Evolutionary conservation across 2,329 filamentous ascomycete genomes (phyloP).

Genomic region (Arthrobotrys entomopaga): DNA sequence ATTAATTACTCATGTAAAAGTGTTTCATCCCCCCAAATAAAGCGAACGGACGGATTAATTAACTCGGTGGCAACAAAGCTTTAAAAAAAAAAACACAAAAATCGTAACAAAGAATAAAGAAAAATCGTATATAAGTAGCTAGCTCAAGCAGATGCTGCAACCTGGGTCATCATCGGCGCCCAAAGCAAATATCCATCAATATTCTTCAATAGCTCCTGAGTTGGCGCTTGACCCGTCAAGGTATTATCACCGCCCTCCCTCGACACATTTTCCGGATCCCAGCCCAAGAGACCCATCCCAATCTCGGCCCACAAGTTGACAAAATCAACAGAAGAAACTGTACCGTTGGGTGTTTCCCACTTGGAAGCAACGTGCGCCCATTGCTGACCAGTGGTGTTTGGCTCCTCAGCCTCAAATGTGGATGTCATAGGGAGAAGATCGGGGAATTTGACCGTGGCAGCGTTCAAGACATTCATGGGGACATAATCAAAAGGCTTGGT

Average conservation of each 20-base stretch:
- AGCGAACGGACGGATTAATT: no score
- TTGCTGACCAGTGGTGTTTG: conserved; percentile 11
- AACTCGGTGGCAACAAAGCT: no score
- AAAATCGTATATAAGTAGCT: no score
- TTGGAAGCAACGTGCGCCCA: conserved; percentile 9
- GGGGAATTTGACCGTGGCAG: conserved; percentile 8
- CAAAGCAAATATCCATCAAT: conserved; percentile 15
- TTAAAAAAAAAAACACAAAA: no score
- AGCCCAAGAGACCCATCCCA: conserved; percentile 7
- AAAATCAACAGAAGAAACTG: conserved; percentile 13
- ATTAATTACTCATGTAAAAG: no score
- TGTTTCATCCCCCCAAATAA: no score
- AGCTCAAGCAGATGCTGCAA: conserved; percentile 5
- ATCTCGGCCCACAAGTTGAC: conserved; percentile 11
- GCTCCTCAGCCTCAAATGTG: conserved; percentile 5
- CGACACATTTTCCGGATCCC: conserved; percentile 5
- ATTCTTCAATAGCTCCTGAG: neutral
- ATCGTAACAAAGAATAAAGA: no score
- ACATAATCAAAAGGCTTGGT: no score
- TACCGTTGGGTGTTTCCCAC: conserved; percentile 2
- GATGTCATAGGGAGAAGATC: conserved; percentile 1
- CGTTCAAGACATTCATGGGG: neutral
- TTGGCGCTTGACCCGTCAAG: conserved; percentile 1
- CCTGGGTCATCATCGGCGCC: conserved; percentile 8
- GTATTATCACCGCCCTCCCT: conserved; percentile 6